Base-by-base conservation (phyloP, 208 protist species). In the Trypanosoma cruzi region DNA sequence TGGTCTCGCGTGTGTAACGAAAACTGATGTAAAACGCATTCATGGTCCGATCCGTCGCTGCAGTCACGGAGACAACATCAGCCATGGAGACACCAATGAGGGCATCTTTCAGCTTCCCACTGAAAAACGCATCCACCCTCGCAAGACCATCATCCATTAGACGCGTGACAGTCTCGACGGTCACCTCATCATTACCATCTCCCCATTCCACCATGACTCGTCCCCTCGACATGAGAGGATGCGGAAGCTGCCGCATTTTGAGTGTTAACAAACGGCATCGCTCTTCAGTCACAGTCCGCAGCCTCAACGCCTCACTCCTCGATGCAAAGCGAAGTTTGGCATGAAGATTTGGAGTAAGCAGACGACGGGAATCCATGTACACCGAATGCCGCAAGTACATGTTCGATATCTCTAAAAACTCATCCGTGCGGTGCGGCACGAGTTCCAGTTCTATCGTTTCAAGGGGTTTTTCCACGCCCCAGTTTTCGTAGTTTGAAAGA, bases 381-480 rank as follows among this genome's bases (percentile, higher is more conserved):
- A 94, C 24, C 24, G 82, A 89, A 62, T 94, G 84, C 20, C 52
- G 49, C 16, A 93, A 29, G 20, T 53, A 32, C n/a, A 32, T 18
- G 28, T 24, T 29, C n/a, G 58, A 61, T 2, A 73, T 11, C 11
- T 57, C 58, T 29, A 28, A 44, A 59, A 81, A 84, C 59, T 90
- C 77, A 31, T 88, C 85, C 28, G 73, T 72, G 57, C 80, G 82
- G 63, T 88, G 74, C 18, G 60, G 75, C n/a, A 90, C 79, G 2
- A 88, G 52, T 28, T 78, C 63, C 7, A 93, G 52, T 75, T 90
- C 88, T 49, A 93, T 80, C 48, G 78, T 62, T n/a, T 80, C 75
- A 34, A 88, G 24, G n/a, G 80, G 1, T 26, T 31, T 57, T 31
- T 55, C 28, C 28, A 37, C 31, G 13, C 18, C 34, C 18, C 50